A percentile compares a stretch with the other conserved stretches of the same genome.
Evolutionary conservation across 2,329 filamentous ascomycete genomes (phyloP).

Genomic region (Cercospora brassicicola): DNA sequence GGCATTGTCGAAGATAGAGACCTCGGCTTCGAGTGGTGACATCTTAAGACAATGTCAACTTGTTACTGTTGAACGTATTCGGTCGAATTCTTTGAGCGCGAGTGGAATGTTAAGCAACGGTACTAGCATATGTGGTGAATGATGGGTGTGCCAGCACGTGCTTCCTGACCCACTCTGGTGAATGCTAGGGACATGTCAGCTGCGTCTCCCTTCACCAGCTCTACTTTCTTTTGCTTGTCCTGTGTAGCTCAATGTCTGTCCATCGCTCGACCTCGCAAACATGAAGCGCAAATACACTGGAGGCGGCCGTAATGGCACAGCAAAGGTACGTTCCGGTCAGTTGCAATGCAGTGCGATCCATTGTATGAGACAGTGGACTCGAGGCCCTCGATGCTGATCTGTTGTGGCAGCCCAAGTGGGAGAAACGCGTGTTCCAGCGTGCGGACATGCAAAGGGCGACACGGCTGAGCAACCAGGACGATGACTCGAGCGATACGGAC

Average conservation of each 20-base stretch:
- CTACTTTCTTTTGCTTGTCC: not conserved
- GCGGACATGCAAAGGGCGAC: not conserved
- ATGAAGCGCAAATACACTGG: not conserved
- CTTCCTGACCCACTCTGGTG: not conserved
- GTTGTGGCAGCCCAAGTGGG: not conserved
- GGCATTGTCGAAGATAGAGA: not conserved
- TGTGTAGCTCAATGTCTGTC: not conserved
- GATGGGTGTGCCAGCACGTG: not conserved
- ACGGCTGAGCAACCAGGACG: not conserved
- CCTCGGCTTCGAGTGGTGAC: not conserved
- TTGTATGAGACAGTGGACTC: not conserved
- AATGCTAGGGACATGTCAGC: not conserved
- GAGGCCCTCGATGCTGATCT: not conserved
- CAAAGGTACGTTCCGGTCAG: not conserved
- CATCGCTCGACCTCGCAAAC: not conserved
- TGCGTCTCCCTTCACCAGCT: not conserved
- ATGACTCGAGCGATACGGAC: not conserved
- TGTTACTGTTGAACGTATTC: not conserved
- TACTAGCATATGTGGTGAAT: not conserved
- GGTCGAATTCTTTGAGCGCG: not conserved
- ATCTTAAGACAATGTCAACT: not conserved
- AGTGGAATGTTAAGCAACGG: not conserved
- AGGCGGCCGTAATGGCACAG: not conserved
- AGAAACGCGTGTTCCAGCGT: not conserved
- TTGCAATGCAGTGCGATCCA: not conserved